Conservation (phyloP, 23 red algal species). For the Chondrus crispus region DNA sequence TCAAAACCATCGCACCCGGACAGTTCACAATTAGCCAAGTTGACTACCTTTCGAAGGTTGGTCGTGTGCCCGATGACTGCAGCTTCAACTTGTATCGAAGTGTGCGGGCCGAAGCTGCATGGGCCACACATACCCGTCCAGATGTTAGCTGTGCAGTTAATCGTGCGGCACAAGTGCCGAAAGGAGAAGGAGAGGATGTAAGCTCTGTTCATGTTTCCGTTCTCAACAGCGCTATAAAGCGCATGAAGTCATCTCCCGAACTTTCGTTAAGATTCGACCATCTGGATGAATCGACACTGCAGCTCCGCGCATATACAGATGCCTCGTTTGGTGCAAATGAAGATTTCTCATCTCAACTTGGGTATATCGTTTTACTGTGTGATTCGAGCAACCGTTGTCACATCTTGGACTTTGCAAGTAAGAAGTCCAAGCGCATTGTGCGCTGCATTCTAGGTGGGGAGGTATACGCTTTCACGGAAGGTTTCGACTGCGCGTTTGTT, state of each 20-base stretch:
- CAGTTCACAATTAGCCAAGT: neutral
- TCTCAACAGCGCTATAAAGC: neutral
- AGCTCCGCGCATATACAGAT: neutral
- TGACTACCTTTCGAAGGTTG: neutral
- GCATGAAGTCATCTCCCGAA: neutral
- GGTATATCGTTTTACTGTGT: neutral
- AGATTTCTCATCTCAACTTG: neutral
- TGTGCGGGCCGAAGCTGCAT: neutral
- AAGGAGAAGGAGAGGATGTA: too few relatives aligned
- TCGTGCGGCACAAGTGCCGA: neutral
- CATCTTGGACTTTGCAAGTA: neutral
- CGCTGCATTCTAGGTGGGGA: slow-evolving; percentile 15
- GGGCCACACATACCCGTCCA: slow-evolving; percentile 41
- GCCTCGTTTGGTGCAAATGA: neutral
- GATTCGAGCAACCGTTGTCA: neutral
- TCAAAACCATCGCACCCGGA: neutral
- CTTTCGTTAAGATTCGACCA: neutral
- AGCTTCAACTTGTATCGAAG: neutral
- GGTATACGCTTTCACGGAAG: slow-evolving; percentile 8
- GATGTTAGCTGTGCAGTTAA: slow-evolving; percentile 2
- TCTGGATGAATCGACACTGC: neutral
- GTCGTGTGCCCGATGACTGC: neutral
- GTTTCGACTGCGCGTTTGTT: neutral
- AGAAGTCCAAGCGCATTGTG: slow-evolving; percentile 6
- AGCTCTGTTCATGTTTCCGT: too few relatives aligned